Base-by-base conservation (phyloP, 208 protist genomes). In the Leishmania major region DNA sequence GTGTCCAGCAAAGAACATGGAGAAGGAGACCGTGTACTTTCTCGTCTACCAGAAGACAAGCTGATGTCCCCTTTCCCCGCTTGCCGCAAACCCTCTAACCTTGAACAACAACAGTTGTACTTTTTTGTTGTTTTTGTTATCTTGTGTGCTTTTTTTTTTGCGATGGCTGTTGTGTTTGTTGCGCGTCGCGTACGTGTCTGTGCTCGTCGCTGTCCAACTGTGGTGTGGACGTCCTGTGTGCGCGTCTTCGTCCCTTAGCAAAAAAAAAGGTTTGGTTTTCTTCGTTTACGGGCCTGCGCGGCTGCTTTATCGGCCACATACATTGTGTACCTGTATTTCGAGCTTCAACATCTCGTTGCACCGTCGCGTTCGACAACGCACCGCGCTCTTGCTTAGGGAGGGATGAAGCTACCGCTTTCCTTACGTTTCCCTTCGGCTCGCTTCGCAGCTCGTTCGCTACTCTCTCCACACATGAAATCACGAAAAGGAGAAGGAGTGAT, bases 1-100 rank as follows among this genome's bases (percentile, higher is more conserved):
- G 1, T 72, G 37, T 19, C 69, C 86, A 13, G 64, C 69, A 17
- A 78, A 74, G 5, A 87, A 81, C 51, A 75, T 93, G 77, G 75
- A 87, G 47, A 84, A 82, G 55, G 93, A 97, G 64, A 77, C 89
- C n/a, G 79, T 88, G 15, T 97, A 97, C 85, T 94, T 97, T 77
- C 73, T 96, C 40, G 80, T 96, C 10, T 96, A 96, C 75, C 92
- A 96, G 73, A 88, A 87, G 75, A 82, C 81, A 45, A 64, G 53
- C 31, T 83, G 67, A 80, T 7, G 28, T 17, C 47, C 11, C 51
- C 40, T 13, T 2, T 37, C n/a, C 10, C 11, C 62, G 8, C 15
- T 11, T 10, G 1, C 62, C 57, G 0, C 6, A 6, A 3, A 5
- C 57, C 6, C 57, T 55, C 51, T 1, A 22, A 31, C 28, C 59